A percentile compares a stretch with the other conserved stretches of the same genome.
Evolutionary conservation across 2,329 filamentous ascomycete species (phyloP).

Genomic region (Coleophoma cylindrospora): DNA sequence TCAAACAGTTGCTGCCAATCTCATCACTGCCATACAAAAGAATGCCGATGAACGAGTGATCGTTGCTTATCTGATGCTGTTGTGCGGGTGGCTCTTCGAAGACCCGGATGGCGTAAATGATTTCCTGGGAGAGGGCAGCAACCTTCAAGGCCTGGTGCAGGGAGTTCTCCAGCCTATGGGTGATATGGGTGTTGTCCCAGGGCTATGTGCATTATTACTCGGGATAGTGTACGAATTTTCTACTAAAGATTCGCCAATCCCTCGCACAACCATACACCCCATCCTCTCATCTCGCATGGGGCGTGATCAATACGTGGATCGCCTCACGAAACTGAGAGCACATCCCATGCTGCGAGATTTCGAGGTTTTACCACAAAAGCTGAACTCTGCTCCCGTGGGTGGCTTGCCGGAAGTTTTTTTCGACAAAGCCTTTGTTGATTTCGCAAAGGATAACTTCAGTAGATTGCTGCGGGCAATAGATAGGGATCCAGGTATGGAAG

Average conservation of each 20-base stretch:
- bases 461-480: conserved; percentile 81
- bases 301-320: conserved; percentile 82
- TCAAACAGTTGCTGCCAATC: conserved; percentile 78
- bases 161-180: conserved; percentile 54
- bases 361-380: conserved; percentile 74
- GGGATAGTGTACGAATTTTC: conserved; percentile 96
- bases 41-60: conserved; percentile 74
- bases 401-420: conserved; percentile 78
- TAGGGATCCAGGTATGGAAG: conserved; percentile 82
- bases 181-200: conserved; percentile 66
- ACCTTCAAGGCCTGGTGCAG: conserved; percentile 80
- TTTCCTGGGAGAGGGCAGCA: conserved; percentile 86
- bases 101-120: conserved; percentile 89
- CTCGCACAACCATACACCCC: conserved; percentile 73
- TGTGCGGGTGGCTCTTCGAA: conserved; percentile 88
- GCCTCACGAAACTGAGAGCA: conserved; percentile 70
- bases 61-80: conserved; percentile 83
- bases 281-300: conserved; percentile 74
- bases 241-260: conserved; percentile 90
- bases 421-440: conserved; percentile 81
- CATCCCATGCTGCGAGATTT: conserved; percentile 82
- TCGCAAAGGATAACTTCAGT: conserved; percentile 94
- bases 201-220: conserved; percentile 77
- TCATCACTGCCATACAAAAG: conserved; percentile 74
- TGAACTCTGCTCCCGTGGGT: conserved; percentile 44